These are phyloP conservation scores for Cucumis sativus DNA, from an alignment of 306 rosid genomes.

Conservation along the genomic window DNA sequence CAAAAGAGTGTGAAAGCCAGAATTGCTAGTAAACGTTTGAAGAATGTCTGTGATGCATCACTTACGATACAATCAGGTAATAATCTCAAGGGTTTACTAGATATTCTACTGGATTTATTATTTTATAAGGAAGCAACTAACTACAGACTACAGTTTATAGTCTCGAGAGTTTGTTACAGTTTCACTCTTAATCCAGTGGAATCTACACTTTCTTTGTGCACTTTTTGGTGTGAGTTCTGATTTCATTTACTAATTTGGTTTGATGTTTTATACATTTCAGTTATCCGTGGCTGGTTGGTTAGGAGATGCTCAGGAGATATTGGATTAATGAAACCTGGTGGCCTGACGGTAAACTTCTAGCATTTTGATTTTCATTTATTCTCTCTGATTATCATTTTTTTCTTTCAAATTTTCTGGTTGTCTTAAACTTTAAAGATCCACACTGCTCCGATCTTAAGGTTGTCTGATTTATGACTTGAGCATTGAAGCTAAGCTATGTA, in stretches of 20 bases:
- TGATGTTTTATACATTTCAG: slow-evolving; percentile 27
- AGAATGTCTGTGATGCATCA: slow-evolving; percentile 42
- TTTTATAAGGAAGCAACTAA: background rate
- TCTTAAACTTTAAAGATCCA: background rate
- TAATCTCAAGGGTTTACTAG: background rate
- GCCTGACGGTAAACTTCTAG: slow-evolving; percentile 38
- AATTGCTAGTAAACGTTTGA: slow-evolving; percentile 36
- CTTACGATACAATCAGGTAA: slow-evolving; percentile 66
- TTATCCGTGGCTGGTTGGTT: slow-evolving; percentile 86
- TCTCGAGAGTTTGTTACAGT: background rate
- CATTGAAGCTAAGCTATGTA: background rate
- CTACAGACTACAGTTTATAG: background rate
- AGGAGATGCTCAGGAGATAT: slow-evolving; percentile 80
- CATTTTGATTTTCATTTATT: background rate
- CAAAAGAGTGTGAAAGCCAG: slow-evolving; percentile 54
- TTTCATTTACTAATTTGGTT: slow-evolving; percentile 10
- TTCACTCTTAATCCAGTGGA: background rate
- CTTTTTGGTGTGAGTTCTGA: background rate
- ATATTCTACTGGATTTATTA: background rate
- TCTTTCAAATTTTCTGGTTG: background rate
- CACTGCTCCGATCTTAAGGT: background rate
- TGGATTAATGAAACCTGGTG: slow-evolving; percentile 41
- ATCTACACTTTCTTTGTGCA: background rate
- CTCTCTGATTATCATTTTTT: background rate
- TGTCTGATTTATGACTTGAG: background rate